Evolutionary conservation across 2,329 filamentous ascomycete genomes (phyloP).

Genomic region (Claviceps pusilla): DNA sequence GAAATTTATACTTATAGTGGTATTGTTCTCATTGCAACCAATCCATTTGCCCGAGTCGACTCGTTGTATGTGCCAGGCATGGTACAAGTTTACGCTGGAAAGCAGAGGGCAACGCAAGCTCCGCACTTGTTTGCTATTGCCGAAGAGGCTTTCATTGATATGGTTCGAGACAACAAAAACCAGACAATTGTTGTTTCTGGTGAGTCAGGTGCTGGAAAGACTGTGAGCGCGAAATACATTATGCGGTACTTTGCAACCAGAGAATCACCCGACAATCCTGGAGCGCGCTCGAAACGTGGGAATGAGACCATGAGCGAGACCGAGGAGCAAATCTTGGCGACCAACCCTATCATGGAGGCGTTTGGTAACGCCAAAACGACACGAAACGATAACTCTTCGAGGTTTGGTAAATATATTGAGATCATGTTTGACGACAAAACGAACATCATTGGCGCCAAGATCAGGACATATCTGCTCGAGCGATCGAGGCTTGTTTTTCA

Average conservation of each 20-base stretch:
- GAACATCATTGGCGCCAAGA: slow-evolving; percentile 95
- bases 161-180: slow-evolving; percentile 89
- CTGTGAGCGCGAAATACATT: slow-evolving; percentile 98
- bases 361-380: slow-evolving; percentile 99
- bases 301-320: slow-evolving; percentile 85
- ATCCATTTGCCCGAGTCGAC: slow-evolving; percentile 93
- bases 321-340: slow-evolving; percentile 94
- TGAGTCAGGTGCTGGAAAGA: slow-evolving; percentile 97
- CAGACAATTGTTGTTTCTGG: slow-evolving; percentile 99
- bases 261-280: slow-evolving; percentile 80
- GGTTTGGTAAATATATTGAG: slow-evolving; percentile 99
- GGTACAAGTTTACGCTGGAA: slow-evolving; percentile 98
- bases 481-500: slow-evolving; percentile 94
- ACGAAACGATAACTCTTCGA: slow-evolving; percentile 94
- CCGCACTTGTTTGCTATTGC: slow-evolving; percentile 98
- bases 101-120: slow-evolving; percentile 88
- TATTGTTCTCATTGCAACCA: slow-evolving; percentile 95
- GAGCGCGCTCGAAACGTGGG: slow-evolving; percentile 59
- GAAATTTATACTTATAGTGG: slow-evolving; percentile 99
- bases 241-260: slow-evolving; percentile 99
- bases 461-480: slow-evolving; percentile 88
- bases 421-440: slow-evolving; percentile 96
- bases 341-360: slow-evolving; percentile 98
- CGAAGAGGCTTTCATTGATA: slow-evolving; percentile 98
- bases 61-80: slow-evolving; percentile 97